A percentile compares a stretch with the other conserved stretches of the same genome.
These are phyloP conservation scores for Smallanthus sonchifolius DNA, from an alignment of 129 eudicot species.

Conservation along the genomic window DNA sequence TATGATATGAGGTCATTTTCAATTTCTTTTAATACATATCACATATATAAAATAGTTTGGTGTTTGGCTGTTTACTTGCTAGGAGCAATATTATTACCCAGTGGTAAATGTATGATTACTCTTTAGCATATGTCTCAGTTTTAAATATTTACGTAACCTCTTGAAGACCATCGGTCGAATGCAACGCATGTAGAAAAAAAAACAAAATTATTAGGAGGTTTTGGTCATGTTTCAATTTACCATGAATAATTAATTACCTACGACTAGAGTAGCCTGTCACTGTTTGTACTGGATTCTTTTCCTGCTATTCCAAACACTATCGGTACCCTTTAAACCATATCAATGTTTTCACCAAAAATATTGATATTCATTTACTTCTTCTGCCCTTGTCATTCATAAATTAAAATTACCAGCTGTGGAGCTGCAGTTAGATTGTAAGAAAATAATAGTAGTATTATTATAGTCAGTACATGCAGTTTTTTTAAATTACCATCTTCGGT, in stretches of 20 bases:
- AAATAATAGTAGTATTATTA: no score
- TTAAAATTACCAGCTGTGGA: neutral
- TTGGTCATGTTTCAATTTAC: neutral
- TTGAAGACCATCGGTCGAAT: no score
- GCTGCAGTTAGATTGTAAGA: neutral
- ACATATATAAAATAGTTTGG: neutral
- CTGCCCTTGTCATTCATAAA: neutral
- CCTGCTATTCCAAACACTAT: slow-evolving; percentile 19
- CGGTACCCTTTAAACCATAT: neutral
- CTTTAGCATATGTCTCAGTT: no score
- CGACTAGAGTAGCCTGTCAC: neutral
- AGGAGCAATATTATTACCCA: no score
- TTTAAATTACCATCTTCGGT: no score
- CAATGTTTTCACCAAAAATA: slow-evolving; percentile 14
- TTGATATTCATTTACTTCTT: neutral
- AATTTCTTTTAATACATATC: no score
- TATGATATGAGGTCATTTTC: neutral
- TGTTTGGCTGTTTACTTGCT: neutral
- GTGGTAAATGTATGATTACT: no score
- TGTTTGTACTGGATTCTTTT: neutral
- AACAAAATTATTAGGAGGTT: neutral
- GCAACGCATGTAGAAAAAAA: no score
- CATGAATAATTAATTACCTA: neutral
- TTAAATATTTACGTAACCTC: no score
- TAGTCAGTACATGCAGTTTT: no score